phyloP scores from a whole-genome alignment of 2,329 filamentous ascomycete species.

The Cladosporium halotolerans region DNA sequence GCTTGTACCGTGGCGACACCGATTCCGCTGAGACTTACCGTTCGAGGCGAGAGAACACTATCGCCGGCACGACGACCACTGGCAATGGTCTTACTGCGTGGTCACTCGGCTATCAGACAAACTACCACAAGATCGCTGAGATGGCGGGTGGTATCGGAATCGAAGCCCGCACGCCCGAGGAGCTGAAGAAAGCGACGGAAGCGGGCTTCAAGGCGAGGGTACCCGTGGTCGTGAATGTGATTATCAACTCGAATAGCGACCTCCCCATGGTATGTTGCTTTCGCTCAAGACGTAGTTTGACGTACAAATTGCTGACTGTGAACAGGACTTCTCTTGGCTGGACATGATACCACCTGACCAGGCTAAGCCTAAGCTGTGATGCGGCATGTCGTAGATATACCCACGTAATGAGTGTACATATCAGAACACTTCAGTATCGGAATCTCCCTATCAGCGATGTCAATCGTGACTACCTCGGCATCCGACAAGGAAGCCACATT shows the following conservation, averaged over 20 bases:
- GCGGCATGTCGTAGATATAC: too few relatives aligned
- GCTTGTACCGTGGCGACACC: conserved; percentile 34
- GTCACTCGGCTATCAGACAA: conserved; percentile 45
- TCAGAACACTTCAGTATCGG: too few relatives aligned
- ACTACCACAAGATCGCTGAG: conserved; percentile 50
- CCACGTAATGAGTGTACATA: too few relatives aligned
- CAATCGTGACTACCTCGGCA: too few relatives aligned
- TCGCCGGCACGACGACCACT: conserved; percentile 26
- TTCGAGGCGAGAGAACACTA: conserved; percentile 38
- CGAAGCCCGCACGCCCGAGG: conserved; percentile 46
- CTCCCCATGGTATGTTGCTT: conserved; percentile 21
- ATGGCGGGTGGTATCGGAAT: conserved; percentile 50
- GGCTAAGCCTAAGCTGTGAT: conserved; percentile 18
- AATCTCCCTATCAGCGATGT: too few relatives aligned
- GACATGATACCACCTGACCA: conserved; percentile 25
- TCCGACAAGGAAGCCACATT: too few relatives aligned
- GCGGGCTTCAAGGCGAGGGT: conserved; percentile 44
- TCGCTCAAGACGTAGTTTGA: background rate
- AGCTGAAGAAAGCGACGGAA: conserved; percentile 45
- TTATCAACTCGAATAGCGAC: conserved; percentile 41
- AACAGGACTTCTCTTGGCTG: conserved; percentile 27
- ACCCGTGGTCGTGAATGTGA: conserved; percentile 50
- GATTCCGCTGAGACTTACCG: conserved; percentile 38
- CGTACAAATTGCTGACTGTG: conserved; percentile 12
- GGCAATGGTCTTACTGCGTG: conserved; percentile 45